Evolutionary conservation across 768 basidiomycete species (phyloP), one percentile per base, ranked within the genome.

Genomic region (Aureoboletus auriporus): DNA sequence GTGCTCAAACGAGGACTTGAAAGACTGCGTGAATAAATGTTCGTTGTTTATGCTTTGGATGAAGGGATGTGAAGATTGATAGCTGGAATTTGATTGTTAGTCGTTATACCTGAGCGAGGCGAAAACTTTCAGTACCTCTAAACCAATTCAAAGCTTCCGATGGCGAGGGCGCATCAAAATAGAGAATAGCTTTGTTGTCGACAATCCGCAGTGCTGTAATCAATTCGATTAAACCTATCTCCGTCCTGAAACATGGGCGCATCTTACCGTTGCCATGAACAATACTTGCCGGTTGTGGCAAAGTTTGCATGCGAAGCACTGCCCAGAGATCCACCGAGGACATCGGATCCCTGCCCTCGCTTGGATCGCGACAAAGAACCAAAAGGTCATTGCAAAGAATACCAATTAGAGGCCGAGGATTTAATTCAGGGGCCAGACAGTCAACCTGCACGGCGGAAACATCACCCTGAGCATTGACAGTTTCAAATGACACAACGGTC

Each of bases 341-440:
- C 39, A 74, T 71, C 20, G 80, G 83, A 54, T 95, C 93, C 55
- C 79, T 78, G 39, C 89, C 89, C 35, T 84, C 83, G 10, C 86
- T 82, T 9, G 89, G 84, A 67, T 94, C 91, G 51, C 89, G 83
- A 66, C 90, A 93, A 41, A 98, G 73, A 13, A 98, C 93, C 59
- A 99, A 71, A 46, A 98, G 74, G 66, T 99, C 96, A 63, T 93
- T 94, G 71, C 93, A 94, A 28, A 96, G 69, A 48, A 96, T 83
- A 23, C 88, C 91, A 49, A 89, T 73, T 26, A 93, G 75, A 5
- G 84, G 75, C 36, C 89, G 77, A 17, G 88, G 87, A 6, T 89
- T 93, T 48, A 87, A 68, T 64, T 94, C 90, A 5, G 93, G 90
- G 14, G 85, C 83, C 31, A 99, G 76, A 53, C 90, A 92, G 57